phyloP scores from a whole-genome alignment of 371 early-diverging fungal genomes.

The Lichtheimia corymbifera region DNA sequence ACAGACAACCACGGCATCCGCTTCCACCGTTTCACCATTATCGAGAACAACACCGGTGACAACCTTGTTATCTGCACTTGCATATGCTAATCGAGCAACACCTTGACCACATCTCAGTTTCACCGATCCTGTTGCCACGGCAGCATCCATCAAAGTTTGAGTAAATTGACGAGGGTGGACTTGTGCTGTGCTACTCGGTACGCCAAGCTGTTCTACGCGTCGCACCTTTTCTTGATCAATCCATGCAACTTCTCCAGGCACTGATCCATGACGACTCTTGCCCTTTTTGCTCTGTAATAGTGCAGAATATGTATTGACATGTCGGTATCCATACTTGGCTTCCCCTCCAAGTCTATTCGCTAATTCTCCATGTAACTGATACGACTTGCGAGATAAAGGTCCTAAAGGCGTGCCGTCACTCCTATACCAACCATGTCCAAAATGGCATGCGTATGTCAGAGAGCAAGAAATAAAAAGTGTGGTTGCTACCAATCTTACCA shows the following conservation, averaged over 20 bases:
- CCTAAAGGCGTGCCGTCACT: slow-evolving; percentile 51
- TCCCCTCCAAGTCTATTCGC: slow-evolving; percentile 56
- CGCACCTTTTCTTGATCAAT: slow-evolving; percentile 31
- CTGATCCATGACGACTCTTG: background rate
- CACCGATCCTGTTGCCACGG: slow-evolving; percentile 32
- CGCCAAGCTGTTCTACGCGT: slow-evolving; percentile 50
- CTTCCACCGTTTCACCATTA: slow-evolving; percentile 22
- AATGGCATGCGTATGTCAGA: background rate
- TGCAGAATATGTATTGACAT: slow-evolving; percentile 53
- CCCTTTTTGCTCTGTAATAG: slow-evolving; percentile 18
- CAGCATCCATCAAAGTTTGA: slow-evolving; percentile 44
- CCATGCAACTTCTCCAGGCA: slow-evolving; percentile 35
- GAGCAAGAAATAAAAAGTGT: background rate
- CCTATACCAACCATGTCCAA: slow-evolving; percentile 17
- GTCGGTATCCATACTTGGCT: slow-evolving; percentile 60
- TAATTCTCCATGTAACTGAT: slow-evolving; percentile 61
- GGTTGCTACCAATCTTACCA: slow-evolving; percentile 34
- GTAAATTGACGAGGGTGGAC: slow-evolving; percentile 62
- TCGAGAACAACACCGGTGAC: slow-evolving; percentile 34
- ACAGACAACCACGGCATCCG: slow-evolving; percentile 40
- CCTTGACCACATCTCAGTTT: slow-evolving; percentile 21
- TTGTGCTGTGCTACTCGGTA: slow-evolving; percentile 58
- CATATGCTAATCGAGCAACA: slow-evolving; percentile 21
- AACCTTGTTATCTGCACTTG: slow-evolving; percentile 11
- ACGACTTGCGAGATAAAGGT: slow-evolving; percentile 55